phyloP scores from a whole-genome alignment of 805 yeast genomes.

The Wickerhamia fluorescens region DNA sequence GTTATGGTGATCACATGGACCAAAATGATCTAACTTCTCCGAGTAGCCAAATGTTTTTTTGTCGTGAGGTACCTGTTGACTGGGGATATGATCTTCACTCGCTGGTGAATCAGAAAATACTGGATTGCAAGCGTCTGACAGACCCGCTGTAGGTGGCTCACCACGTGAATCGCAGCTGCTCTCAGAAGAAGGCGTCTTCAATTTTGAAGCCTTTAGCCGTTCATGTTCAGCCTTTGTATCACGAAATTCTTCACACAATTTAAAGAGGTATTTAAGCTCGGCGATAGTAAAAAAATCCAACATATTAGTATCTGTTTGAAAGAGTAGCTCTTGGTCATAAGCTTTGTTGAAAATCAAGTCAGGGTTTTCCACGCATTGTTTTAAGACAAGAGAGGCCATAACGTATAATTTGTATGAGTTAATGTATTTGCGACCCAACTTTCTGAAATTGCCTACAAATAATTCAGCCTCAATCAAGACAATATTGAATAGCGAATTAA shows the following conservation, averaged over 20 bases:
- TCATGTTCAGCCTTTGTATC: slow-evolving; percentile 24
- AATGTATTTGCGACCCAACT: slow-evolving; percentile 29
- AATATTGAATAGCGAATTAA: slow-evolving; percentile 24
- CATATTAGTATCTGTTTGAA: slow-evolving; percentile 29
- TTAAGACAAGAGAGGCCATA: slow-evolving; percentile 32
- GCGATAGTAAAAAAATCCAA: slow-evolving; percentile 27
- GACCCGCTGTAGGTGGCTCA: not conserved
- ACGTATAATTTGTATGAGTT: slow-evolving; percentile 36
- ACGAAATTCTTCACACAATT: slow-evolving; percentile 33
- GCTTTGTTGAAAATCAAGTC: slow-evolving; percentile 28
- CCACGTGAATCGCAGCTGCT: too few species aligned
- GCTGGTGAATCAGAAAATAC: too few species aligned
- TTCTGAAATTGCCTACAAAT: slow-evolving; percentile 36
- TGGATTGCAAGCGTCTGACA: too few species aligned
- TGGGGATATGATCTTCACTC: too few species aligned
- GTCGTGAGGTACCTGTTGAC: too few species aligned
- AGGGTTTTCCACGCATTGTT: slow-evolving; percentile 36
- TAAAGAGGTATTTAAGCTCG: slow-evolving; percentile 30
- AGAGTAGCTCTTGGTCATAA: too few species aligned
- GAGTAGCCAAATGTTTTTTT: too few species aligned
- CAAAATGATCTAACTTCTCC: too few species aligned
- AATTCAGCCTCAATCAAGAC: slow-evolving; percentile 33
- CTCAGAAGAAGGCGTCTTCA: too few species aligned
- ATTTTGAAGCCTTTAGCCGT: slow-evolving; percentile 2
- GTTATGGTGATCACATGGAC: too few species aligned